phyloP scores from a whole-genome alignment of 2,329 filamentous ascomycete species.

The Sporothrix schenckii region DNA sequence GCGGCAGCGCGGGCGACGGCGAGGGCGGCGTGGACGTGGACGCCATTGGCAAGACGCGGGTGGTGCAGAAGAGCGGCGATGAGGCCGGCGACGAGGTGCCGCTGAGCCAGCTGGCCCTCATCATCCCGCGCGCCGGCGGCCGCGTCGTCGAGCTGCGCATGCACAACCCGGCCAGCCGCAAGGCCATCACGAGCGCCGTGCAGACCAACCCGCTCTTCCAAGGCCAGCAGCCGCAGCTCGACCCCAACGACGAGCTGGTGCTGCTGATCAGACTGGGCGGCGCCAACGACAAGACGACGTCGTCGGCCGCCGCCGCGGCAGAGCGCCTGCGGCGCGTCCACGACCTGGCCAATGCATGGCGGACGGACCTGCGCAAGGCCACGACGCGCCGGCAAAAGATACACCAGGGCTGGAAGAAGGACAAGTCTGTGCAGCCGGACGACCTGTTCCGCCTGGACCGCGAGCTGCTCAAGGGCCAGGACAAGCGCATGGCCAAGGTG shows the following conservation, averaged over 20 bases:
- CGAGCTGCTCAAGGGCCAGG: constrained; percentile 56
- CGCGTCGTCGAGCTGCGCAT: constrained; percentile 38
- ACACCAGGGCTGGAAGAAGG: constrained; percentile 55
- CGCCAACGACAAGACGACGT: not conserved
- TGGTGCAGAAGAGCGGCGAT: constrained; percentile 24
- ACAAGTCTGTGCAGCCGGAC: constrained; percentile 50
- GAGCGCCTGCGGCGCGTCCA: constrained; percentile 50
- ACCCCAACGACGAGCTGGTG: constrained; percentile 62
- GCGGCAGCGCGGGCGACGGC: constrained; percentile 27
- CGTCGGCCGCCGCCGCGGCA: constrained; percentile 21
- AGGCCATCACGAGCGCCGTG: constrained; percentile 37
- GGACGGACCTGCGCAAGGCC: constrained; percentile 50
- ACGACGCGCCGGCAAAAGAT: constrained; percentile 50
- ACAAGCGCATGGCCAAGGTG: constrained; percentile 57
- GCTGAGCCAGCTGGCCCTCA: constrained; percentile 36
- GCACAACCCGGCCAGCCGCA: constrained; percentile 35
- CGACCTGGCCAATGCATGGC: constrained; percentile 55
- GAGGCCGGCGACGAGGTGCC: constrained; percentile 21
- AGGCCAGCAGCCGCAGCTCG: constrained; percentile 49
- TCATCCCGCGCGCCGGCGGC: constrained; percentile 37
- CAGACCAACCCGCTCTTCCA: constrained; percentile 35
- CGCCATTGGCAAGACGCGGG: constrained; percentile 34
- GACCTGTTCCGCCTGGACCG: constrained; percentile 47
- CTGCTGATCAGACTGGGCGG: constrained; percentile 58
- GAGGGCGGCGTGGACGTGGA: constrained; percentile 35